Evolutionary conservation across 257 asterid species (phyloP).

Genomic region (Haberlea rhodopensis): DNA sequence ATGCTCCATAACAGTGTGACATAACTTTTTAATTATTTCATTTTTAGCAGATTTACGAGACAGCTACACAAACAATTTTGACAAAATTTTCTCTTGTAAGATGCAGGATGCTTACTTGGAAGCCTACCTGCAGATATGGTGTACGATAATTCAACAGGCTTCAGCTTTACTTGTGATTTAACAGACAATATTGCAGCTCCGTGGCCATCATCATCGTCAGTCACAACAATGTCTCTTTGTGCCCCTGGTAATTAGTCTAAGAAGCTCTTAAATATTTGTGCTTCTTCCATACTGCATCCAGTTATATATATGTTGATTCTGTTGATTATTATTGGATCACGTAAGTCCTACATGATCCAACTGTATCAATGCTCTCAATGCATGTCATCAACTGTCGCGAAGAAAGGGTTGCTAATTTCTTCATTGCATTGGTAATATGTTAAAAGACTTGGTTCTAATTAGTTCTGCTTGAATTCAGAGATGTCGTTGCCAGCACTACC

Average conservation of each 20-base stretch:
- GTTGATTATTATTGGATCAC: not conserved
- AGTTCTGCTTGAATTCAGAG: conserved; percentile 50
- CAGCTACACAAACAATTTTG: not conserved
- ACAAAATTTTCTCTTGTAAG: conserved; percentile 14
- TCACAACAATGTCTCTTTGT: conserved; percentile 83
- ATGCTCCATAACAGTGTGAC: not conserved
- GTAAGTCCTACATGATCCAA: not conserved
- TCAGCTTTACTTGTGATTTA: conserved; percentile 87
- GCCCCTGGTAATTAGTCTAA: conserved; percentile 74
- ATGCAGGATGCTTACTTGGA: conserved; percentile 80
- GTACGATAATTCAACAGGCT: conserved; percentile 76
- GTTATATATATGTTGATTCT: not conserved
- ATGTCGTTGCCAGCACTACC: conserved; percentile 98
- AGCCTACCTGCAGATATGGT: conserved; percentile 88
- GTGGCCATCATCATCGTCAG: conserved; percentile 91
- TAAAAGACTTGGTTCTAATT: conserved; percentile 11
- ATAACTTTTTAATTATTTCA: not conserved
- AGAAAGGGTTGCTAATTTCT: not conserved
- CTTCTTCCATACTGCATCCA: too few species aligned
- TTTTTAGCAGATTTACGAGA: not conserved
- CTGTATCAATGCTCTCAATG: not conserved
- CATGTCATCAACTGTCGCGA: not conserved
- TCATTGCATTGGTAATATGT: conserved; percentile 4
- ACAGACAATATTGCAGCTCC: conserved; percentile 95
- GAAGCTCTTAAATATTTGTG: too few species aligned